Percentiles rank a stretch among this genome's conserved stretches.
These are phyloP conservation scores for Talaromyces sp. DNA, from an alignment of 2,329 filamentous ascomycete genomes.

Conservation along the genomic window DNA sequence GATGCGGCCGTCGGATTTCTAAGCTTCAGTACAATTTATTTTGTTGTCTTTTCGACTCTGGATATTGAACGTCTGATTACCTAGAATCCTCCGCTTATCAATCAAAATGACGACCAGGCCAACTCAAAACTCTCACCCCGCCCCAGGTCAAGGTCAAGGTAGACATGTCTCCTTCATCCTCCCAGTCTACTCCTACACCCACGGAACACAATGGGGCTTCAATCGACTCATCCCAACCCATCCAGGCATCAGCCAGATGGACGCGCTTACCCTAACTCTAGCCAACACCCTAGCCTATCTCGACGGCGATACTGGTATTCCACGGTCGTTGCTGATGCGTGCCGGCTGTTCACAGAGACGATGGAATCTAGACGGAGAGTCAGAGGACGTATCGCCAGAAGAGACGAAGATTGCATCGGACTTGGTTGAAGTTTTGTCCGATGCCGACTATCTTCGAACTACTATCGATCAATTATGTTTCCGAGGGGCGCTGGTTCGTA, in stretches of 20 bases:
- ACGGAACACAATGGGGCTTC: background rate
- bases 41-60: background rate
- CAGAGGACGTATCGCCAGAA: background rate
- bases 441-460: background rate
- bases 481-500: background rate
- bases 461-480: background rate
- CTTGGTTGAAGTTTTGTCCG: background rate
- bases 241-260: slow-evolving; percentile 1
- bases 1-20: background rate
- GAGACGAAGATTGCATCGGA: slow-evolving; percentile 3
- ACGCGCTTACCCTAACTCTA: background rate
- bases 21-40: background rate
- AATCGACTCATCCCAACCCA: background rate
- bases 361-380: slow-evolving; percentile 8
- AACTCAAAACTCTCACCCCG: background rate
- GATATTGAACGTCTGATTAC: background rate
- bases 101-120: background rate
- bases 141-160: background rate
- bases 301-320: slow-evolving; percentile 8
- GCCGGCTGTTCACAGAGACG: slow-evolving; percentile 3
- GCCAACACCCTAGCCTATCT: slow-evolving; percentile 5
- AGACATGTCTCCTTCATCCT: slow-evolving; percentile 3
- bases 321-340: slow-evolving; percentile 4
- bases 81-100: background rate
- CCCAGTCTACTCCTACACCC: background rate